Percentiles rank a stretch among this genome's conserved stretches.
These are phyloP conservation scores for Trypanosomatidae sp. DNA, from an alignment of 208 protist genomes.

Conservation along the genomic window DNA sequence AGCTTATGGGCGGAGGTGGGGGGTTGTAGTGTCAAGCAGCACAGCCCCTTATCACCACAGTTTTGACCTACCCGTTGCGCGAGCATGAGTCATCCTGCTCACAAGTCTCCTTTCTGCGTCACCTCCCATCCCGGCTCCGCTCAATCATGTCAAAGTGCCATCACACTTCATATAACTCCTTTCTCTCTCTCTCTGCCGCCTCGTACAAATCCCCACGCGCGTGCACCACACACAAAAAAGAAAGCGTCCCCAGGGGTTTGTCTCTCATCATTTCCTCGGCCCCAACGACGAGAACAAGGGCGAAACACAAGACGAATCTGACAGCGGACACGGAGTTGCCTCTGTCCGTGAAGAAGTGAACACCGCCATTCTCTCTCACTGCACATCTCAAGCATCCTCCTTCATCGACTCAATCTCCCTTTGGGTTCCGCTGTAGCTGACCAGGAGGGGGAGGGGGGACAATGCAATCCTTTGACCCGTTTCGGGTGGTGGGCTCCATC, in stretches of 20 bases:
- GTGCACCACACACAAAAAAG: not conserved
- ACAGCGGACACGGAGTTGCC: not conserved
- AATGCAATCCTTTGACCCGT: slow-evolving; percentile 80
- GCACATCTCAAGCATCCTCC: not conserved
- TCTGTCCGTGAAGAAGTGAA: not conserved
- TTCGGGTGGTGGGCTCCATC: slow-evolving; percentile 83
- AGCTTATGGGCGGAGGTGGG: not conserved
- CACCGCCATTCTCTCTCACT: not conserved
- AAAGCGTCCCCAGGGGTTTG: not conserved
- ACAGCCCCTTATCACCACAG: not conserved
- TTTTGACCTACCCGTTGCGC: not conserved
- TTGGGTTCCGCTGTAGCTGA: not conserved
- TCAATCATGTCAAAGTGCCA: not conserved
- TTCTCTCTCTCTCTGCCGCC: not conserved
- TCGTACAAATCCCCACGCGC: not conserved
- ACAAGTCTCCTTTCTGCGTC: not conserved
- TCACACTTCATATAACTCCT: not conserved
- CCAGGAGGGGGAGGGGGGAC: not conserved
- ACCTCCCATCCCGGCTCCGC: not conserved
- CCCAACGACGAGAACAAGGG: not conserved
- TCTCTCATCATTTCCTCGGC: not conserved
- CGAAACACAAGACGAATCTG: not conserved
- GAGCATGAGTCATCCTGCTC: not conserved
- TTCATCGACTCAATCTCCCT: slow-evolving; percentile 7
- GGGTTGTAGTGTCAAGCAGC: not conserved